Evolutionary conservation across 768 basidiomycete species (phyloP), one percentile per base, ranked within the genome.

Genomic region (Baorangia bicolor): DNA sequence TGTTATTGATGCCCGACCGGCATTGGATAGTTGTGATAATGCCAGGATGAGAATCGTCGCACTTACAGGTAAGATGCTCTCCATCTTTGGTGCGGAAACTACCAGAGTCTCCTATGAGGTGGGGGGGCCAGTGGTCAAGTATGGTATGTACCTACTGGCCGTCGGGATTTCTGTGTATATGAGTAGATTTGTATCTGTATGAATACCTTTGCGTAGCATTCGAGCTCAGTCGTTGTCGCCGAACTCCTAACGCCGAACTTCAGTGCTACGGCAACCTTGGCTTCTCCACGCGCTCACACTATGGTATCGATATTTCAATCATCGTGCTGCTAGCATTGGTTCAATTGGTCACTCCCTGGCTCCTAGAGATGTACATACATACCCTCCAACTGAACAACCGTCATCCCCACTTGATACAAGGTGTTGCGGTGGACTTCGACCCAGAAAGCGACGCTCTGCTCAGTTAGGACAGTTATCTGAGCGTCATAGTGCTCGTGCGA

Each of bases 1-100:
- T 6, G 35, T 55, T 8, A 37, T 60, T 8, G 52, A 61, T 16
- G 44, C 44, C n/a, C 53, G 49, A 20, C 59, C 45, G 2, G 58
- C 53, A 6, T 34, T 59, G 46, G 46, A 59, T n/a, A 48, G 44
- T 20, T 14, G 54, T 27, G 42, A 60, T 46, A 60, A 60, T 11
- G 23, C 37, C 20, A 49, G 34, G 44, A 55, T 55, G 58, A 60
- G 59, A 46, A 12, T 37, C n/a, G 27, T 55, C 5, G 42, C 51
- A 3, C 11, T 52, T 13, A 8, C 33, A 4, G 34, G 52, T 8
- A 55, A 38, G 37, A 46, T 55, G 6, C 18, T 59, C 25, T 12
- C 25, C 2, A 10, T 13, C 1, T 4, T 51, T 20, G 4, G 23
- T 28, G 14, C 40, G 12, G 33, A 31, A 21, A 21, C 21, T 21